Percentiles rank a stretch among this genome's conserved stretches.
These are phyloP conservation scores for Paracoccidioides brasiliensis DNA, from an alignment of 2,329 filamentous ascomycete species.

Conservation along the genomic window DNA sequence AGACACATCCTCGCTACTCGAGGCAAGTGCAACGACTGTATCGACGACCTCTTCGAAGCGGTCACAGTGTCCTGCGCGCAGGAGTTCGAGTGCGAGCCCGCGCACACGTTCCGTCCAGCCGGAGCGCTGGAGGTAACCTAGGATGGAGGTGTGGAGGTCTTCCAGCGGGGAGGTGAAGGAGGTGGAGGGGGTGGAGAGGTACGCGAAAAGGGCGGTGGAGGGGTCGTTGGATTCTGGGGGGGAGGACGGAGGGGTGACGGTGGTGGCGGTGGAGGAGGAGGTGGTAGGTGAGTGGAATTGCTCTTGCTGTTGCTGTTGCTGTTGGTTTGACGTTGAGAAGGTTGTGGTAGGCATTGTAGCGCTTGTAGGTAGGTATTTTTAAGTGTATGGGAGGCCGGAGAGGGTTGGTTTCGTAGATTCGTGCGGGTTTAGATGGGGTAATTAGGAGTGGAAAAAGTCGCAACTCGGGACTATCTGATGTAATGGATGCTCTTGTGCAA, in stretches of 20 bases:
- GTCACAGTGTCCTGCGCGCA: constrained; percentile 44
- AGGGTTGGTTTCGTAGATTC: not conserved
- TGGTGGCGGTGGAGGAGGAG: constrained; percentile 13
- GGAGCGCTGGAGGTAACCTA: constrained; percentile 42
- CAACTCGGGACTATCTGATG: not conserved
- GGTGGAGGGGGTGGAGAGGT: constrained; percentile 25
- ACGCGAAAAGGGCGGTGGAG: constrained; percentile 23
- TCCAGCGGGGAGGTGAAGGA: constrained; percentile 36
- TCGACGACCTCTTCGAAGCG: constrained; percentile 45
- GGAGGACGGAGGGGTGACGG: constrained; percentile 25
- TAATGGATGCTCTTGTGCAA: not conserved
- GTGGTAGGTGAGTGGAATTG: constrained; percentile 3
- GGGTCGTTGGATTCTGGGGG: constrained; percentile 27
- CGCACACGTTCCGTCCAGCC: constrained; percentile 47
- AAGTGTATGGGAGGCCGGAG: not conserved
- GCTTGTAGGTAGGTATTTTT: not conserved
- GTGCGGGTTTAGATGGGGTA: not conserved
- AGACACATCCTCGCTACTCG: constrained; percentile 21
- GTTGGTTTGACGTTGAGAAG: not conserved
- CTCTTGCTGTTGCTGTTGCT: constrained; percentile 1
- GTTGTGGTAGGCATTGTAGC: not conserved
- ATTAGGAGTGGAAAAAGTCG: not conserved
- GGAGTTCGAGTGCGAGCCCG: constrained; percentile 41
- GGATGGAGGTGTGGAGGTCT: constrained; percentile 42
- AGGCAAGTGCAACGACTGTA: constrained; percentile 38